Conservation (phyloP, 2,329 filamentous ascomycete genomes). For the Penicillium rolfsii region DNA sequence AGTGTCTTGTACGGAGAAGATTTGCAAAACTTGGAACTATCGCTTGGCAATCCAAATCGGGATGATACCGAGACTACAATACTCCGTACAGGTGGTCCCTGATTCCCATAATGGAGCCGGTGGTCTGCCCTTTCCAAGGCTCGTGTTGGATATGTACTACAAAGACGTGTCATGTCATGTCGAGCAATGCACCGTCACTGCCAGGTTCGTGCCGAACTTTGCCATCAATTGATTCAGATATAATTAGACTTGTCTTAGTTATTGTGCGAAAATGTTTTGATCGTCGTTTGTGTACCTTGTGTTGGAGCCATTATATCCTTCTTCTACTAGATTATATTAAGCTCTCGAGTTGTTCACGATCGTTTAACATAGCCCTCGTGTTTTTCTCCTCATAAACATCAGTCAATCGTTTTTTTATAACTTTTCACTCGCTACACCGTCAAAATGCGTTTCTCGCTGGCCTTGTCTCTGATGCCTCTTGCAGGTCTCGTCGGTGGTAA, state of each 20-base stretch:
- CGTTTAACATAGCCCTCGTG: neutral
- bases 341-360: neutral
- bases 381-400: neutral
- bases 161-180: neutral
- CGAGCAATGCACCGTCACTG: neutral
- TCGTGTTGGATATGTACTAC: neutral
- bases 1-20: neutral
- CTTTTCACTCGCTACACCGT: constrained; percentile 7
- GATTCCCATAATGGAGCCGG: neutral
- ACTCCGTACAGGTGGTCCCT: neutral
- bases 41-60: neutral
- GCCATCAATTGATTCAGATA: constrained; percentile 16
- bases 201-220: constrained; percentile 6
- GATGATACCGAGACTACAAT: neutral
- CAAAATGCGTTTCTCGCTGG: constrained; percentile 36
- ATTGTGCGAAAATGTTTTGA: constrained; percentile 1
- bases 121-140: constrained; percentile 2
- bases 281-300: neutral
- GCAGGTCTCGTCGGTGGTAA: constrained; percentile 36
- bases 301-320: constrained; percentile 1
- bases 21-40: neutral
- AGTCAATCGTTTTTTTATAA: constrained; percentile 3
- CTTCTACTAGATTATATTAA: neutral
- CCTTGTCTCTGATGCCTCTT: constrained; percentile 31
- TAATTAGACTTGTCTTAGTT: constrained; percentile 20